Base-by-base conservation (phyloP, 768 basidiomycete species). In the Dendrothele bispora region DNA sequence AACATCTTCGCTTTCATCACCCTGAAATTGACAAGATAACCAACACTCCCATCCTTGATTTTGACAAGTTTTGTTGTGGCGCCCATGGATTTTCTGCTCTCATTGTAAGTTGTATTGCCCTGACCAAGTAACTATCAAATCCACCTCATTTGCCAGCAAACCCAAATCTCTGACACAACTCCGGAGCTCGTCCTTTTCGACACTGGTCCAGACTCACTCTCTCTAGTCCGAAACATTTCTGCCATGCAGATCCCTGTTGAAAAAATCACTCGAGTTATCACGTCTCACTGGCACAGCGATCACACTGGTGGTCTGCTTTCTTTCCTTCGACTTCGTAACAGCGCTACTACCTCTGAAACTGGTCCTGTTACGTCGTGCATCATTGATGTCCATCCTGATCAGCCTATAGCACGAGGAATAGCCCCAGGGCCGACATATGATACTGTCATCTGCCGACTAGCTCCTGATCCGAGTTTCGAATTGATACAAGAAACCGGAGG, bases 21-120 rank as follows among this genome's bases (percentile, higher is more conserved):
- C 78, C 77, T 0, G 58, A 70, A 1, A 62, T 60, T 36, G 77
- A 74, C 38, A 54, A 66, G 42, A 44, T 51, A 21, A 73, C 63
- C 21, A 79, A 80, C 2, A 79, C 83, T 7, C 86, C 86, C 1
- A 66, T 88, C 15, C 55, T 90, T 7, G 82, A 91, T 56, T 77
- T 92, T 39, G 80, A 90, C 57, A 74, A 80, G 39, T 88, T 84
- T 60, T 83, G 82, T 52, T 83, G 81, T 73, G 86, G 88, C 4
- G 90, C 90, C 2, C 91, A 93, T 67, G 91, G 91, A 1, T 86
- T 93, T 56, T 79, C 89, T n/a, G 83, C 81, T 26, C 69, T 92
- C 38, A 82, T 94, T 53, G 89, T 90, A 61, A 56, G 78, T 57
- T 7, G 24, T 27, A 24, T 25, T 26, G 18, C 37, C 37, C 27